Conservation (phyloP, 1,139 yeast genomes). For the Fermentozyma sake region DNA sequence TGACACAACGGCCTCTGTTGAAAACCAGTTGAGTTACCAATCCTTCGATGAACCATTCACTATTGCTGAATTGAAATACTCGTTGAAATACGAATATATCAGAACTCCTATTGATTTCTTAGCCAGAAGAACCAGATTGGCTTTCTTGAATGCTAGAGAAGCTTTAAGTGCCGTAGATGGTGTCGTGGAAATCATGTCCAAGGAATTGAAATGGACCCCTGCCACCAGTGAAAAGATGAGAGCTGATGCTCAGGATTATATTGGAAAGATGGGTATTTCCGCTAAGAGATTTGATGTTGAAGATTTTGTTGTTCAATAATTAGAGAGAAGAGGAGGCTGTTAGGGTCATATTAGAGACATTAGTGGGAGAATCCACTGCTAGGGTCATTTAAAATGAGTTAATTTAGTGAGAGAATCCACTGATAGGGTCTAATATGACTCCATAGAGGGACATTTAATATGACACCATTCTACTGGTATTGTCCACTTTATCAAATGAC, state of each 20-base stretch:
- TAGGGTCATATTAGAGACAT: no score
- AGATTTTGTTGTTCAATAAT: slow-evolving; percentile 18
- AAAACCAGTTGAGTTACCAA: slow-evolving; percentile 39
- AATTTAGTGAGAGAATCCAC: no score
- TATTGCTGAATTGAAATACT: slow-evolving; percentile 84
- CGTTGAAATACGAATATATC: slow-evolving; percentile 77
- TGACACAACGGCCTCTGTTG: slow-evolving; percentile 26
- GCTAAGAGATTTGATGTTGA: slow-evolving; percentile 35
- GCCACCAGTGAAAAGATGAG: slow-evolving; percentile 56
- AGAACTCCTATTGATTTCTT: slow-evolving; percentile 87
- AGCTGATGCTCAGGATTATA: slow-evolving; percentile 49
- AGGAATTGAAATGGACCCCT: slow-evolving; percentile 71
- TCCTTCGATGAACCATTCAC: slow-evolving; percentile 83
- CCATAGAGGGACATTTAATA: no score
- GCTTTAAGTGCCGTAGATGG: slow-evolving; percentile 80
- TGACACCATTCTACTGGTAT: no score
- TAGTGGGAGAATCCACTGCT: no score
- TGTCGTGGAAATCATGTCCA: slow-evolving; percentile 81
- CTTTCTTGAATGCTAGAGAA: slow-evolving; percentile 84
- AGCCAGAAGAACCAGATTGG: slow-evolving; percentile 91
- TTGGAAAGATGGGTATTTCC: slow-evolving; percentile 55
- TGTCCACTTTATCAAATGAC: no score
- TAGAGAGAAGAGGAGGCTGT: slow-evolving; percentile 1
- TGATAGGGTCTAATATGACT: no score
- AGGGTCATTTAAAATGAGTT: no score